Evolutionary conservation across 805 yeast species (phyloP).

Genomic region (Wickerhamiella cacticola): DNA sequence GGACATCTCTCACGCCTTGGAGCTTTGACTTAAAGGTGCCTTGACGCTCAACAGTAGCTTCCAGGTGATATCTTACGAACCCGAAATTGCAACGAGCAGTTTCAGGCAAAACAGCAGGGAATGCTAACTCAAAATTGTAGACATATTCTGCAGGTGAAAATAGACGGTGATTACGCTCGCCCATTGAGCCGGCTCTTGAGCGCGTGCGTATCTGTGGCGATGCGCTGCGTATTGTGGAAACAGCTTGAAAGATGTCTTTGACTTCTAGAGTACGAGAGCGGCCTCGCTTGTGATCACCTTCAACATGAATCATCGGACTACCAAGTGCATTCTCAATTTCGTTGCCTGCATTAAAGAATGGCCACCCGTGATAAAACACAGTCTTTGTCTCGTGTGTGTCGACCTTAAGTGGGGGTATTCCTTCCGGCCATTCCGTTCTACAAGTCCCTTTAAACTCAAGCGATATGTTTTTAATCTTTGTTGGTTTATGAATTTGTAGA

Average conservation of each 20-base stretch:
- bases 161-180: slow-evolving; percentile 32
- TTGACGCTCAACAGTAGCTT: slow-evolving; percentile 56
- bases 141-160: slow-evolving; percentile 85
- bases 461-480: slow-evolving; percentile 52
- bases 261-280: slow-evolving; percentile 10
- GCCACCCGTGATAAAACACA: slow-evolving; percentile 78
- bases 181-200: slow-evolving; percentile 1
- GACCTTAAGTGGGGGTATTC: slow-evolving; percentile 79
- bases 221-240: slow-evolving; percentile 4
- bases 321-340: slow-evolving; percentile 21
- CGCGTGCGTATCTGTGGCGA: slow-evolving; percentile 9
- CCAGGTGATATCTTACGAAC: slow-evolving; percentile 54
- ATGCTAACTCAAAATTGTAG: slow-evolving; percentile 81
- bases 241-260: slow-evolving; percentile 10
- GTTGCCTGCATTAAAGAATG: slow-evolving; percentile 45
- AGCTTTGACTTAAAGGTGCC: slow-evolving; percentile 82
- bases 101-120: slow-evolving; percentile 76
- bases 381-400: slow-evolving; percentile 54
- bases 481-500: slow-evolving; percentile 55
- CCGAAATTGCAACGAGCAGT: slow-evolving; percentile 71
- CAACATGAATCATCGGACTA: slow-evolving; percentile 9
- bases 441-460: slow-evolving; percentile 55
- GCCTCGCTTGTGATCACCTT: slow-evolving; percentile 1
- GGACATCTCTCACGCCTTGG: slow-evolving; percentile 48
- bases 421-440: slow-evolving; percentile 95